A percentile compares a stretch with the other conserved stretches of the same genome.
phyloP scores from a whole-genome alignment of 768 basidiomycete genomes.

The Mrakia frigida region DNA sequence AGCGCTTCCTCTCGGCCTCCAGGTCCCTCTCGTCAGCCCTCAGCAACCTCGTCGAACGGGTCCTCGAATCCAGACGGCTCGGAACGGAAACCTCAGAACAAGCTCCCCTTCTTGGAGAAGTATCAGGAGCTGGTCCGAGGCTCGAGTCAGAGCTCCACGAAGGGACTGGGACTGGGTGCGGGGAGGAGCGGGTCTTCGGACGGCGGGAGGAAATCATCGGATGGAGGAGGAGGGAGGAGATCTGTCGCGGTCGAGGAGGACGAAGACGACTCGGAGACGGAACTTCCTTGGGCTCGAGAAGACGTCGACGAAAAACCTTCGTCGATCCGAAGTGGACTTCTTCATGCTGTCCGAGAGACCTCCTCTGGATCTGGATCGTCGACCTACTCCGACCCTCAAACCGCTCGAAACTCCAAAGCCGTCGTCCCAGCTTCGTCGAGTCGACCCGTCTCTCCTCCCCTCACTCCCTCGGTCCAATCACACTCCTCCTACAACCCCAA shows the following conservation, averaged over 20 bases:
- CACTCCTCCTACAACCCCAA: neutral
- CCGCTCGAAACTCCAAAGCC: neutral
- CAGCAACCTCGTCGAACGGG: slow-evolving; percentile 10
- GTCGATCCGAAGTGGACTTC: slow-evolving; percentile 5
- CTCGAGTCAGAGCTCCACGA: neutral
- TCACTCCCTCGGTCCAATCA: neutral
- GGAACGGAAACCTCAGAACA: slow-evolving; percentile 10
- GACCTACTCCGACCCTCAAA: neutral
- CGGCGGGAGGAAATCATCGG: neutral
- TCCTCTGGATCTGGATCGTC: neutral
- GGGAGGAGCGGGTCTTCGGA: neutral
- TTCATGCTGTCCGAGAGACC: slow-evolving; percentile 6
- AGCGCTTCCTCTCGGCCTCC: neutral
- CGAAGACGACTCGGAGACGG: slow-evolving; percentile 10
- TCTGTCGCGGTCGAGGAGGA: neutral
- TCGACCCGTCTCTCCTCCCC: neutral
- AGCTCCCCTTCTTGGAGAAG: slow-evolving; percentile 4
- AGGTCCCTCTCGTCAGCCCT: neutral
- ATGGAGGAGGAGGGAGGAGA: neutral
- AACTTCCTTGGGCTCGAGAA: slow-evolving; percentile 12
- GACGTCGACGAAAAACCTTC: slow-evolving; percentile 1
- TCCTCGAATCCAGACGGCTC: neutral
- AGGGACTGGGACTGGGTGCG: neutral
- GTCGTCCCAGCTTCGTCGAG: neutral
- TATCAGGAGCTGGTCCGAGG: slow-evolving; percentile 4